Evolutionary conservation across 1,284 basidiomycete species (phyloP).

Genomic region (Neotropicomus parvogracilis): DNA sequence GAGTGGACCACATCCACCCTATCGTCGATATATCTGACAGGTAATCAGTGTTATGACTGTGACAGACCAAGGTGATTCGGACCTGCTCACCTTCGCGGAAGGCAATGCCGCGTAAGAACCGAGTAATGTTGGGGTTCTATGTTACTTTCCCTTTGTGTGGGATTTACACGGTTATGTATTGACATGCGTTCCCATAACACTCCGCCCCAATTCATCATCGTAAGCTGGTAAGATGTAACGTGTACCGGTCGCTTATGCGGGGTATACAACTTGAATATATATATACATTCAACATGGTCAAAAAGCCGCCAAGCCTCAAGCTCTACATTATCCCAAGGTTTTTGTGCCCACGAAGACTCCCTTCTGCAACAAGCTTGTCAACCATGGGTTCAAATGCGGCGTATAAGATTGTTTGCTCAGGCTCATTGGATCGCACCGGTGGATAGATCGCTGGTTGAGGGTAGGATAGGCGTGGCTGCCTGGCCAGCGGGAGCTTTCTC

Average conservation of each 20-base stretch:
- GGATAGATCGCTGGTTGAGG: conserved; percentile 24
- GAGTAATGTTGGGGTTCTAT: not conserved
- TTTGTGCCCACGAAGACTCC: conserved; percentile 8
- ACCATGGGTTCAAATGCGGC: conserved; percentile 26
- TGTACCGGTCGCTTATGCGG: not conserved
- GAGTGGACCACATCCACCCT: conserved; percentile 32
- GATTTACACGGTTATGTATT: too few species aligned
- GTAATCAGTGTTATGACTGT: conserved; percentile 88
- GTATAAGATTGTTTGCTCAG: conserved; percentile 24
- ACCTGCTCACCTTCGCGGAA: conserved; percentile 80
- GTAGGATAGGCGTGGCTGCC: conserved; percentile 18
- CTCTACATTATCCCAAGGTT: conserved; percentile 1
- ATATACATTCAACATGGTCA: not conserved
- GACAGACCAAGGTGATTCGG: conserved; percentile 95
- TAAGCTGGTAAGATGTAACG: too few species aligned
- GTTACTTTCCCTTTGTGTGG: conserved; percentile 6
- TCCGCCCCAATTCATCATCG: too few species aligned
- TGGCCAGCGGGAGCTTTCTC: not conserved
- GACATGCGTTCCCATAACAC: not conserved
- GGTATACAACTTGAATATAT: conserved; percentile 4
- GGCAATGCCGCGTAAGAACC: conserved; percentile 46
- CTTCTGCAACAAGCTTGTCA: conserved; percentile 16
- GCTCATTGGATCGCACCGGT: conserved; percentile 5
- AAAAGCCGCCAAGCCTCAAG: not conserved
- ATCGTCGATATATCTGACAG: conserved; percentile 6